These are phyloP conservation scores for Penicillium sp. DNA, from an alignment of 2,329 filamentous ascomycete genomes.

Conservation along the genomic window DNA sequence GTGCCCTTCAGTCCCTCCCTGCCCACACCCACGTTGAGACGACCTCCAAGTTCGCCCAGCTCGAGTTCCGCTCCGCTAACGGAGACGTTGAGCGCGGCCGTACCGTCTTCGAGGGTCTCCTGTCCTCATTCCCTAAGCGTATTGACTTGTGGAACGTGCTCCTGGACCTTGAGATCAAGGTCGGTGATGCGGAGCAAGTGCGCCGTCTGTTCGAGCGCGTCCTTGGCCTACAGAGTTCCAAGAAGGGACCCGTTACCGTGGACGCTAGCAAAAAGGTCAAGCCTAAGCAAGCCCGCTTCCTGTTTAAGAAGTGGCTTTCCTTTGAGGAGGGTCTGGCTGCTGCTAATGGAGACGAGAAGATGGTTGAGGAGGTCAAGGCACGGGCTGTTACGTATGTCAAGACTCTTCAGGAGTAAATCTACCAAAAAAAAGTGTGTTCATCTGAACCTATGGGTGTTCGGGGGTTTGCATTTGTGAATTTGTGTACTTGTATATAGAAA, in stretches of 20 bases:
- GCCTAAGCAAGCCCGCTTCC: constrained; percentile 74
- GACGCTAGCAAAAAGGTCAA: constrained; percentile 64
- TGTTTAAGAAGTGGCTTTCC: constrained; percentile 88
- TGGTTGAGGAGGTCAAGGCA: constrained; percentile 66
- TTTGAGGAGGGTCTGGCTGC: constrained; percentile 68
- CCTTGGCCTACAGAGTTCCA: constrained; percentile 43
- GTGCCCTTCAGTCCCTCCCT: no score
- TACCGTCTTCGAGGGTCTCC: constrained; percentile 86
- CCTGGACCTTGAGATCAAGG: constrained; percentile 73
- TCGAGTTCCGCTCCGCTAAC: constrained; percentile 82
- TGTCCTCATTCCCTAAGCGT: constrained; percentile 82
- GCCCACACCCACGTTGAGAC: constrained; percentile 67
- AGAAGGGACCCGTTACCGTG: constrained; percentile 33
- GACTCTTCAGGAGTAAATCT: constrained; percentile 34
- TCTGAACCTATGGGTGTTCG: constrained; percentile 22
- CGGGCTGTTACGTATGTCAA: constrained; percentile 69
- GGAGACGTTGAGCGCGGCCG: constrained; percentile 87
- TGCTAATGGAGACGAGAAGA: constrained; percentile 61
- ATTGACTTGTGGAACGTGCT: constrained; percentile 92
- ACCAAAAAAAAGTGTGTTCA: constrained; percentile 16
- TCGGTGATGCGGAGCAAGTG: constrained; percentile 60
- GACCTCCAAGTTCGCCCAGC: constrained; percentile 81
- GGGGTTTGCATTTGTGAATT: constrained; percentile 20
- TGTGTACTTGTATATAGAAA: constrained; percentile 23
- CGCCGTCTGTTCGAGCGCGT: constrained; percentile 81